Base-by-base conservation (phyloP, 2,329 filamentous ascomycete genomes). In the Parafenestella ontariensis region DNA sequence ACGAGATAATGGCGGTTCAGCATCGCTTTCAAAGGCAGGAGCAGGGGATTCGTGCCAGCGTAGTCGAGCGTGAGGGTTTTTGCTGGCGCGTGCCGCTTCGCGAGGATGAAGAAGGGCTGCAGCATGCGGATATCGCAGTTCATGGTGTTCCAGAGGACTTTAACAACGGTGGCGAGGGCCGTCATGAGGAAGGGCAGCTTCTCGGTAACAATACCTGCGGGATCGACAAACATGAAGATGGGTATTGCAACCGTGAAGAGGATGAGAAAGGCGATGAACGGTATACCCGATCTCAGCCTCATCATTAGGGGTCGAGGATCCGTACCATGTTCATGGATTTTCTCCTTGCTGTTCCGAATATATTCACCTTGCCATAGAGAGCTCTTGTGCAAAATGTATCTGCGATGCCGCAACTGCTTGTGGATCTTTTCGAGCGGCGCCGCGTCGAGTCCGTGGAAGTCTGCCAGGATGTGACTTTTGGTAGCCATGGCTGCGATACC, bases 401-500 rank as follows among this genome's bases (percentile, higher is more conserved):
- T 85, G 55, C 85, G 83, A 24, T 85, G 75, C 56, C 86, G 87
- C n/a, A 92, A 79, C 62, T 82, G 84, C 45, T 85, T 79, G 69
- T 91, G 89, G 37, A 92, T 91, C 47, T 87, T 83, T 44, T 85
- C 78, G 49, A 88, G 85, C 4, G 82, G 85, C 7, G 85, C 87
- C 1, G 85, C 84, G 68, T 92, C 89, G 76, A 90, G 84, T 52
- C 87, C 87, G 58, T 86, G 86, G 68, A 92, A 91, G 68, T 92
- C 89, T 74, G 86, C 87, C 59, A 91, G 77, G 69, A 91, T 89
- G 61, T 91, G 89, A 59, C 84, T 87, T 56, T 85, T 85, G 2
- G 89, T 89, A 9, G 89, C 89, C 88, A 92, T 91, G 51, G 88
- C 86, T 5, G 89, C 89, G 33, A 91, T 81, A 1, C 89, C 89